Evolutionary conservation across 2,329 filamentous ascomycete species (phyloP), one percentile per base, ranked within the genome.

Genomic region (Graphiopsis chlorocephala): DNA sequence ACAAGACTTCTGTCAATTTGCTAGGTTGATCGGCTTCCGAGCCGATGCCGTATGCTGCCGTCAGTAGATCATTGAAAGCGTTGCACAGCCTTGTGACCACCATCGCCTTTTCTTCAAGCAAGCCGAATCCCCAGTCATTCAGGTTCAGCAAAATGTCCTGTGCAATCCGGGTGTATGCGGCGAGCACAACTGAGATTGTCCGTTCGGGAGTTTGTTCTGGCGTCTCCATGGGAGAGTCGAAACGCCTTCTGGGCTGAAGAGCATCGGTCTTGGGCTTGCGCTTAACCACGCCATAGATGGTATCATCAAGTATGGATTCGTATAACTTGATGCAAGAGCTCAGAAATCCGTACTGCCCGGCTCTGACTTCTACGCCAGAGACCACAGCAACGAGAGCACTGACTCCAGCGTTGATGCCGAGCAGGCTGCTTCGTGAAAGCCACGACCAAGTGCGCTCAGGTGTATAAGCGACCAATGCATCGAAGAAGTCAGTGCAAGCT

Each of bases 371-470:
- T 3, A 93, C 86, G 26, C 87, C 89, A n/a, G 91, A 91, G 2
- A 96, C 86, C 60, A 98, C 88, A 58, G 87, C 87, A 45, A 89
- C 86, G 66, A 99, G 84, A 66, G 90, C 88, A 12, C 92, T 91
- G 15, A 88, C 88, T 67, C 88, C 89, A 11, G 91, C 88, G 69
- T 92, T 89, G 6, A 88, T 86, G 70, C 90, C 90, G 53, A 99
- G 82, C 20, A 99, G 81, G 67, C 89, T 87, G 75, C 92, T 96
- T 64, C 92, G 88, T 3, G 89, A 87, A 71, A 99, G 84, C 75
- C 94, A 91, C 3, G 94, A 93, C 93, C 95, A 98, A 6, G 97
- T 88, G 66, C 93, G 85, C 64, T 90, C 90, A 0, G 95, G 94
- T 60, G 90, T 86, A n/a, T 90, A 71, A 11, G 84, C 83, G 28